Conservation (phyloP, 169 alveolate genomes). For the Cryptosporidium sp. region DNA sequence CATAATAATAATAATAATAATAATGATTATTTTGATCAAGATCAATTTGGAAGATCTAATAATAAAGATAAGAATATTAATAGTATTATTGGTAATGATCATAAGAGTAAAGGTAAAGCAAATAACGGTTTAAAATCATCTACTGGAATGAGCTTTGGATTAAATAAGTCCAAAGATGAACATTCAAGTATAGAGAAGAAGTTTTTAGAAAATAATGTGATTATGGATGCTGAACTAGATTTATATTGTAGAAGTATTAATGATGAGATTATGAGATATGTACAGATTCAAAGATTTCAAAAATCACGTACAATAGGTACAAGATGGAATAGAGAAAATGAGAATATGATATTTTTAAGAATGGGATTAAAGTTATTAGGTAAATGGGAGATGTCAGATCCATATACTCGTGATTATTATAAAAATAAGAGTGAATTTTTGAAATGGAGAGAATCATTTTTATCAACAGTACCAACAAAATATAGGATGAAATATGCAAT, state of each 20-base stretch:
- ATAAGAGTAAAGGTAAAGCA: too few relatives aligned
- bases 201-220: slow-evolving; percentile 13
- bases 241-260: slow-evolving; percentile 50
- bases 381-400: slow-evolving; percentile 75
- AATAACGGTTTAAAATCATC: slow-evolving; percentile 3
- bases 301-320: slow-evolving; percentile 73
- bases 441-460: slow-evolving; percentile 71
- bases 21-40: background rate
- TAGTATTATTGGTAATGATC: too few relatives aligned
- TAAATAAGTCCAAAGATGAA: background rate
- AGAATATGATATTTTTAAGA: slow-evolving; percentile 41
- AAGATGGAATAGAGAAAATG: slow-evolving; percentile 67
- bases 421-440: slow-evolving; percentile 60
- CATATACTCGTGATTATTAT: slow-evolving; percentile 57
- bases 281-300: slow-evolving; percentile 73
- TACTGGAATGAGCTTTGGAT: background rate
- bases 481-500: slow-evolving; percentile 71
- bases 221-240: slow-evolving; percentile 44
- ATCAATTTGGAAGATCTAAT: background rate
- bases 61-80: background rate
- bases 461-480: slow-evolving; percentile 57
- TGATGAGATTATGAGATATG: slow-evolving; percentile 66
- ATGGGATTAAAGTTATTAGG: slow-evolving; percentile 61
- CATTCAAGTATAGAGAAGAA: slow-evolving; percentile 9
- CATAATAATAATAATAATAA: too few relatives aligned